Percentiles rank a stretch among this genome's conserved stretches.
phyloP scores from a whole-genome alignment of 805 yeast species.

The Ogataea paradorogensis region DNA sequence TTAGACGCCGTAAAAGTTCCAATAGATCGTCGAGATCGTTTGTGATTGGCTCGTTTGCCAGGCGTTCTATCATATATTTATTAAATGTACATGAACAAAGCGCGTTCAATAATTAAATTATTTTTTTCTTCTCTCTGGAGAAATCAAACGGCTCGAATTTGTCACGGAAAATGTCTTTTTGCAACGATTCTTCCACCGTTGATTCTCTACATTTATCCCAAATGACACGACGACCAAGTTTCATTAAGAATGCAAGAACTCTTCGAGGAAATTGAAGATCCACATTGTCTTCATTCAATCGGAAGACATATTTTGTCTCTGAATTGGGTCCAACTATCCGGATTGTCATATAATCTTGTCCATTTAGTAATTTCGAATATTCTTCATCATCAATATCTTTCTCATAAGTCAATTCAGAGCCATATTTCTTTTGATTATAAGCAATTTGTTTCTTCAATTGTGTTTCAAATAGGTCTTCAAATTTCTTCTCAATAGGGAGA shows the following conservation, averaged over 20 bases:
- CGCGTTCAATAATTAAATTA: constrained; percentile 10
- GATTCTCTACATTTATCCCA: constrained; percentile 81
- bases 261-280: constrained; percentile 86
- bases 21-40: constrained; percentile 15
- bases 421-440: constrained; percentile 8
- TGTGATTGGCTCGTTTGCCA: constrained; percentile 3
- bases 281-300: constrained; percentile 33
- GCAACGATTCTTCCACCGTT: constrained; percentile 55
- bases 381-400: constrained; percentile 21
- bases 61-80: constrained; percentile 8
- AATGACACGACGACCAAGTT: constrained; percentile 56
- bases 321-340: constrained; percentile 17
- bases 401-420: constrained; percentile 3
- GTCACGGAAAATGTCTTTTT: constrained; percentile 60
- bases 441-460: constrained; percentile 27
- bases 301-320: constrained; percentile 27
- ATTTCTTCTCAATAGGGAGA: constrained; percentile 56
- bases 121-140: constrained; percentile 25
- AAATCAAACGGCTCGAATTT: constrained; percentile 55
- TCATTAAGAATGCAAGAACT: constrained; percentile 63
- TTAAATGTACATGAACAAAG: constrained; percentile 12
- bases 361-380: constrained; percentile 26
- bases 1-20: constrained; percentile 16
- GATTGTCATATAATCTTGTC: constrained; percentile 38
- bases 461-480: constrained; percentile 41